Percentiles rank a stretch among this genome's conserved stretches.
phyloP scores from a whole-genome alignment of 257 asterid species.

The Fraxinus cuspidata region DNA sequence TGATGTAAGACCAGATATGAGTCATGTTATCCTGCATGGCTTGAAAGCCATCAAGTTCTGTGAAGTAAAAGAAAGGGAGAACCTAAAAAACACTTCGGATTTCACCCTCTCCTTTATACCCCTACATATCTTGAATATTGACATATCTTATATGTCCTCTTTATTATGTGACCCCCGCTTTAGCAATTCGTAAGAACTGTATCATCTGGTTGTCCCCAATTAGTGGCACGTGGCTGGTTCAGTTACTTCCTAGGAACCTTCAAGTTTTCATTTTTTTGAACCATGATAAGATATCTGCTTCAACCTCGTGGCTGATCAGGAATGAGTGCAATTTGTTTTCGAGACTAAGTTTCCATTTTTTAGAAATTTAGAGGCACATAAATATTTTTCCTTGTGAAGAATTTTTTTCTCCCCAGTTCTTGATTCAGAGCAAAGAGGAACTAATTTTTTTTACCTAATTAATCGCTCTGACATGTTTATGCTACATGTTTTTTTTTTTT shows the following conservation, averaged over 20 bases:
- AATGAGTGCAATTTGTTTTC: background rate
- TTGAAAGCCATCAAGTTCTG: background rate
- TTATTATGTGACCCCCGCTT: background rate
- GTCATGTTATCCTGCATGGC: background rate
- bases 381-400: slow-evolving; percentile 1
- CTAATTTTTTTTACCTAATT: background rate
- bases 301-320: background rate
- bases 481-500: background rate
- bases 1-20: background rate
- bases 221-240: background rate
- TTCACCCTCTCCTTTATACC: background rate
- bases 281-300: background rate
- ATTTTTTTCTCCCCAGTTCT: background rate
- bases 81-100: background rate
- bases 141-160: background rate
- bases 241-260: background rate
- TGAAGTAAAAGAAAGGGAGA: background rate
- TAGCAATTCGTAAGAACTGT: background rate
- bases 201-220: background rate
- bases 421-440: background rate
- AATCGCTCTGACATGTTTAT: background rate
- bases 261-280: background rate
- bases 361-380: background rate
- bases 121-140: background rate
- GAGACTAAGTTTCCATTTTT: background rate